Evolutionary conservation across 805 yeast genomes (phyloP).

Genomic region (Sungouiella thailandica): DNA sequence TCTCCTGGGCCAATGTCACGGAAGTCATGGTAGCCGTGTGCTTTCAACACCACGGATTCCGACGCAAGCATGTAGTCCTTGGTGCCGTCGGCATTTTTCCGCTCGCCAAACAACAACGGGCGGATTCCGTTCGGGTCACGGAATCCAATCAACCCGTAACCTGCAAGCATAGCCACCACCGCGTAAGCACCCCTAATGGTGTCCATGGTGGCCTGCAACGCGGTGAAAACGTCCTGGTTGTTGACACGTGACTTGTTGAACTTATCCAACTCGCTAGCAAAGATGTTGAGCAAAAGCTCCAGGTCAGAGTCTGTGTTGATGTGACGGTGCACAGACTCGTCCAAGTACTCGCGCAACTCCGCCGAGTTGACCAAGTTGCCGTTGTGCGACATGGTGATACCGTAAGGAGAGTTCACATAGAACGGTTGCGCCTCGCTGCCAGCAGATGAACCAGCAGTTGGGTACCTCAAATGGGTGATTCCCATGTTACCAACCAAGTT

Average conservation of each 20-base stretch:
- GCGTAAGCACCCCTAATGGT: constrained; percentile 96
- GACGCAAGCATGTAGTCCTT: constrained; percentile 92
- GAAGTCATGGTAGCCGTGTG: constrained; percentile 77
- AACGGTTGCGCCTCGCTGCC: constrained; percentile 98
- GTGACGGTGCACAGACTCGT: constrained; percentile 92
- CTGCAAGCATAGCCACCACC: constrained; percentile 91
- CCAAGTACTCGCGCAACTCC: constrained; percentile 73
- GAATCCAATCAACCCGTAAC: constrained; percentile 92
- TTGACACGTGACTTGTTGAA: constrained; percentile 92
- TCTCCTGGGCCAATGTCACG: constrained; percentile 92
- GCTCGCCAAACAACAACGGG: constrained; percentile 83
- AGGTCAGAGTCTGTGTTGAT: constrained; percentile 97
- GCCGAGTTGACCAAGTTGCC: constrained; percentile 91
- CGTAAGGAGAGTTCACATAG: constrained; percentile 95
- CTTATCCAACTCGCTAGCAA: constrained; percentile 87
- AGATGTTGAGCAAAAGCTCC: constrained; percentile 81
- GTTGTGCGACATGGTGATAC: constrained; percentile 84
- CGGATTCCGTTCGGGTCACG: constrained; percentile 97
- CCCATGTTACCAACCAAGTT: constrained; percentile 93
- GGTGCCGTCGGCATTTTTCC: constrained; percentile 60
- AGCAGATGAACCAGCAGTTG: constrained; percentile 95
- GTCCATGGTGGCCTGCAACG: constrained; percentile 76
- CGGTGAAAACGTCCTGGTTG: constrained; percentile 81
- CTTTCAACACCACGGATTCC: constrained; percentile 90
- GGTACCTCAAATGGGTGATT: constrained; percentile 89